Evolutionary conservation across 495 filamentous ascomycete species (phyloP).

Genomic region (Trichoderma orchidacearum): DNA sequence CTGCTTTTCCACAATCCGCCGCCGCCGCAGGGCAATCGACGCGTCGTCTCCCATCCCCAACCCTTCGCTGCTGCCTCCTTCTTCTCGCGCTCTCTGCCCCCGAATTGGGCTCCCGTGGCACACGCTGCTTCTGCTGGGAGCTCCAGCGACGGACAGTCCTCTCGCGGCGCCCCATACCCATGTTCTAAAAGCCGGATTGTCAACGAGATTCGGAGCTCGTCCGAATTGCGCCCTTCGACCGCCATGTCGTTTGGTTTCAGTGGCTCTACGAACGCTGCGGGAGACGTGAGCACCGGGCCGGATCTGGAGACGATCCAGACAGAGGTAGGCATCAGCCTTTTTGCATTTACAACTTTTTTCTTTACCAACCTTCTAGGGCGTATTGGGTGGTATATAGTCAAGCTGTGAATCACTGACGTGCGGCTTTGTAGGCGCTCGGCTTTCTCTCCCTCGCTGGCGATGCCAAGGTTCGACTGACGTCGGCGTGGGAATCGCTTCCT

Average conservation of each 20-base stretch:
- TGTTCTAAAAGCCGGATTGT: constrained; percentile 8
- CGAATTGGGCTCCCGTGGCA: background rate
- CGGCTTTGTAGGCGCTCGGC: constrained; percentile 50
- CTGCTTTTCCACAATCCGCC: background rate
- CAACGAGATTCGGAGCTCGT: constrained; percentile 6
- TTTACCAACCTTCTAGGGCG: background rate
- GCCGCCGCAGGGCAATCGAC: background rate
- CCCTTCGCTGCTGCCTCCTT: background rate
- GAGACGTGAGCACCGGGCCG: constrained; percentile 28
- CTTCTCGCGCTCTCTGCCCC: background rate
- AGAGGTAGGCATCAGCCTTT: constrained; percentile 22
- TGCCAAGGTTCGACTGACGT: constrained; percentile 65
- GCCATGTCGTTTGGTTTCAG: constrained; percentile 58
- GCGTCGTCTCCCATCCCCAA: background rate
- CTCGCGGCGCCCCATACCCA: background rate
- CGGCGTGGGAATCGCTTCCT: constrained; percentile 72
- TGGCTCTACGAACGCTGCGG: constrained; percentile 14
- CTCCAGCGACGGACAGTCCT: background rate
- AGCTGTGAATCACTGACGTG: background rate
- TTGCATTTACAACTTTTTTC: constrained; percentile 3
- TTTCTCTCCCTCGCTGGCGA: constrained; percentile 73
- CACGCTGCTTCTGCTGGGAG: background rate
- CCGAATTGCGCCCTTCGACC: constrained; percentile 1
- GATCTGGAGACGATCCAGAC: constrained; percentile 49
- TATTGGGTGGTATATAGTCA: background rate